Percentiles rank a stretch among this genome's conserved stretches.
These are phyloP conservation scores for Cornus controversa DNA, from an alignment of 148 eudicot genomes.

Conservation along the genomic window DNA sequence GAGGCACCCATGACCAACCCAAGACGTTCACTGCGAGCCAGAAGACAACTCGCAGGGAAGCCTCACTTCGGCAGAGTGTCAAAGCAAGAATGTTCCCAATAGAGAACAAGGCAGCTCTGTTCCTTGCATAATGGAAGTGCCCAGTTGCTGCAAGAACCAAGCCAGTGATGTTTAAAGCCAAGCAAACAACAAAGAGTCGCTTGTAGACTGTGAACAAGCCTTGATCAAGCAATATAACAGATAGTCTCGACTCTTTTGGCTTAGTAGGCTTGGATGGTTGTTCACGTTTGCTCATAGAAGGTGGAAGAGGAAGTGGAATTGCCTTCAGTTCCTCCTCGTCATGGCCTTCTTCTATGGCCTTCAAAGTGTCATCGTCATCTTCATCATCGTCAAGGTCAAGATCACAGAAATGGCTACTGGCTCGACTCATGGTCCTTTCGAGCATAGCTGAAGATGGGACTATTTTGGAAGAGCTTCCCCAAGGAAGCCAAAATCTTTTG, in stretches of 20 bases:
- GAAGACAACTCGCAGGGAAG: conserved; percentile 30
- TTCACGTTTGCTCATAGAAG: background rate
- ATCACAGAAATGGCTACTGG: conserved; percentile 56
- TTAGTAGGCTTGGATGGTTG: background rate
- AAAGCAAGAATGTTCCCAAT: conserved; percentile 36
- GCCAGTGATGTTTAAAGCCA: conserved; percentile 28
- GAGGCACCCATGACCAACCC: conserved; percentile 42
- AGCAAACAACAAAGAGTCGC: conserved; percentile 33
- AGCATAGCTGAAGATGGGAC: conserved; percentile 19
- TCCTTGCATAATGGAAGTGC: conserved; percentile 30
- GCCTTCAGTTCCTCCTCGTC: background rate
- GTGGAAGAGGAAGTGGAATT: background rate
- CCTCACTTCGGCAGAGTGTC: conserved; percentile 46
- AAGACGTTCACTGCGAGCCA: conserved; percentile 35
- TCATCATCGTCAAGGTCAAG: conserved; percentile 25
- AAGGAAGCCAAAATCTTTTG: conserved; percentile 28
- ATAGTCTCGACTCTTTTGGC: too few relatives aligned
- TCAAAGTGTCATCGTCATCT: conserved; percentile 8
- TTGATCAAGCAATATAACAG: conserved; percentile 46
- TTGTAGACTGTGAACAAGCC: conserved; percentile 56
- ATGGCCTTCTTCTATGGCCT: background rate
- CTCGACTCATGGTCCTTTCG: conserved; percentile 22
- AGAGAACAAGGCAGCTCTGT: conserved; percentile 34
- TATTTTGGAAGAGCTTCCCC: conserved; percentile 25
- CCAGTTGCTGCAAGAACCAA: conserved; percentile 39